Base-by-base conservation (phyloP, 116 monocot species). In the Iris pallida region DNA sequence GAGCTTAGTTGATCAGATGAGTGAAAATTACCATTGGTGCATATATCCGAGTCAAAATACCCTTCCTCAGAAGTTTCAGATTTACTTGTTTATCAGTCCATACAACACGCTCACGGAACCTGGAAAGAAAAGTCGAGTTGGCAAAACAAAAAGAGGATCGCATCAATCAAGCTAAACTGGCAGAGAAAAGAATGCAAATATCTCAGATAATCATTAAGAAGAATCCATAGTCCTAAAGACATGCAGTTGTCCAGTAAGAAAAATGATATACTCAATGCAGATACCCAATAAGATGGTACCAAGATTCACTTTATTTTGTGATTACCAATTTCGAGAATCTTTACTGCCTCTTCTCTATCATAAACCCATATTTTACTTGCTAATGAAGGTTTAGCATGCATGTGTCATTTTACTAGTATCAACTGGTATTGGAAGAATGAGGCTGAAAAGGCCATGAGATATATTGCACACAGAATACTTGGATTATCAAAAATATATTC, bases 31-130 rank as follows among this genome's bases (percentile, higher is more conserved):
- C 97, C 97, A 97, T 97, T 8, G 97, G 97, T 61, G 92, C 90
- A 83, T 97, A 80, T 73, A 97, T 88, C 11, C 93, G 85, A 40
- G 97, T 90, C 72, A 92, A 72, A 52, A 97, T 84, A 17, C 97
- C 97, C 76, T 92, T 90, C 71, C 85, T 80, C 10, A 85, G 42
- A 59, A 97, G 83, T 71, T 93, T 97, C 40, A 90, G 61, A 20
- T 87, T 97, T 4, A 86, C 72, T 14, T 83, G 57, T 55, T 80
- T 90, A 66, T 97, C 88, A 48, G 83, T 93, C 97, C 97, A 97
- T 8, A 93, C 90, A 20, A 97, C 88, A 80, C 68, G 97, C 69
- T 97, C 97, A 11, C 72, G 91, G 65, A 79, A 96, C 96, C 96
- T 96, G 79, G 47, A 54, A 48, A 55, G 11, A 10, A 66, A 53